Evolutionary conservation across 2,329 filamentous ascomycete genomes (phyloP).

Genomic region (Talaromyces sp.): DNA sequence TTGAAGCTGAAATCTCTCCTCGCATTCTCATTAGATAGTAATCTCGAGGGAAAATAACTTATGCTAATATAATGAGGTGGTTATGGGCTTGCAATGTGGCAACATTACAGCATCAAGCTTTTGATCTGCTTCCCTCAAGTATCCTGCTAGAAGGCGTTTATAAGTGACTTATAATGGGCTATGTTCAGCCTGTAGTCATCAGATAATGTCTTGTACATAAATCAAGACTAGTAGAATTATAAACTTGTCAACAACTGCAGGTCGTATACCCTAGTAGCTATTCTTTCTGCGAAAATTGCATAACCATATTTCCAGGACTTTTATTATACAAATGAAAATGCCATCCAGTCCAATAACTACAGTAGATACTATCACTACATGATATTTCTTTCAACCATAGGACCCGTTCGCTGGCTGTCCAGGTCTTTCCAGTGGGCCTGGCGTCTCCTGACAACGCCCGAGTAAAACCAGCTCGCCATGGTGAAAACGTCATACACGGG

Average conservation of each 20-base stretch:
- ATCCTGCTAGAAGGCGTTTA: no score
- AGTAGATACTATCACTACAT: constrained; percentile 2
- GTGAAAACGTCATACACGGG: constrained; percentile 36
- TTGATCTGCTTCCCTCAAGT: neutral
- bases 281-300: no score
- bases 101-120: no score
- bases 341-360: no score
- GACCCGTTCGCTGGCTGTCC: constrained; percentile 5
- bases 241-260: no score
- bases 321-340: no score
- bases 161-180: no score
- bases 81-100: neutral
- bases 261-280: no score
- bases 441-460: constrained; percentile 21
- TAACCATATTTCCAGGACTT: no score
- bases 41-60: neutral
- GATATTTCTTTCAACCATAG: constrained; percentile 6
- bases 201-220: no score
- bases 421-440: constrained; percentile 4
- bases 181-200: no score
- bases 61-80: neutral
- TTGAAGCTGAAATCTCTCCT: neutral
- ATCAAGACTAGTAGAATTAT: no score
- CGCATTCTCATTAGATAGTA: neutral
- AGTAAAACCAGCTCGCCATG: constrained; percentile 33